Conservation (phyloP, 2,329 filamentous ascomycete genomes). For the Botrytis aclada region DNA sequence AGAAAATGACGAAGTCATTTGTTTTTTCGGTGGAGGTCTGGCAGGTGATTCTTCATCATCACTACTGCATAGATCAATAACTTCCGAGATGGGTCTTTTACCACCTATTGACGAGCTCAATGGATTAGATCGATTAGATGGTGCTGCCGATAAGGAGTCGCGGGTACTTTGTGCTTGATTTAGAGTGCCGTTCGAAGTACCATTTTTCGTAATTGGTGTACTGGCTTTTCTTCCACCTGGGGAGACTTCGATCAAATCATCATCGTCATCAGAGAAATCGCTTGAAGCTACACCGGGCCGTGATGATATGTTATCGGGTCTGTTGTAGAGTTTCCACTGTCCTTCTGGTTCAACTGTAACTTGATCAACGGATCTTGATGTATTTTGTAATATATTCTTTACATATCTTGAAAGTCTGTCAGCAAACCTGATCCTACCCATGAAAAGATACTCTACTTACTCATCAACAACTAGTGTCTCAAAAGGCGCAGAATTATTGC, state of each 20-base stretch:
- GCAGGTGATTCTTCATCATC: slow-evolving; percentile 47
- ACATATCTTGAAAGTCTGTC: slow-evolving; percentile 61
- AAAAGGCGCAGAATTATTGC: slow-evolving; percentile 78
- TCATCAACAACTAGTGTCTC: slow-evolving; percentile 83
- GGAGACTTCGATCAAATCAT: slow-evolving; percentile 50
- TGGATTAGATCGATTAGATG: slow-evolving; percentile 17
- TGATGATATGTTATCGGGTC: slow-evolving; percentile 23
- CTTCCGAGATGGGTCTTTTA: slow-evolving; percentile 46
- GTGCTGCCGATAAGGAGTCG: slow-evolving; percentile 40
- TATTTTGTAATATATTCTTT: slow-evolving; percentile 76
- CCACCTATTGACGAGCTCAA: slow-evolving; percentile 21
- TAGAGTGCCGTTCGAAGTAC: slow-evolving; percentile 29
- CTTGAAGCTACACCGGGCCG: slow-evolving; percentile 29
- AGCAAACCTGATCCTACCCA: slow-evolving; percentile 21
- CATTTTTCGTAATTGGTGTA: slow-evolving; percentile 24
- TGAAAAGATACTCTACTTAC: slow-evolving; percentile 47
- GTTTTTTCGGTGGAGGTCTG: slow-evolving; percentile 36
- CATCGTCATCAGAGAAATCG: slow-evolving; percentile 42
- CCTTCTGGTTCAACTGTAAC: slow-evolving; percentile 89
- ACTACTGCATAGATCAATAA: slow-evolving; percentile 54
- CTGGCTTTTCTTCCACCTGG: slow-evolving; percentile 36
- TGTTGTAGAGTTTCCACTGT: slow-evolving; percentile 56
- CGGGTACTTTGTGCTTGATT: slow-evolving; percentile 22
- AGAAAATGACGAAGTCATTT: slow-evolving; percentile 18
- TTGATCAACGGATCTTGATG: slow-evolving; percentile 69